These are phyloP conservation scores for Eucalyptus erythrocorys DNA, from an alignment of 345 rosid species.

Conservation along the genomic window DNA sequence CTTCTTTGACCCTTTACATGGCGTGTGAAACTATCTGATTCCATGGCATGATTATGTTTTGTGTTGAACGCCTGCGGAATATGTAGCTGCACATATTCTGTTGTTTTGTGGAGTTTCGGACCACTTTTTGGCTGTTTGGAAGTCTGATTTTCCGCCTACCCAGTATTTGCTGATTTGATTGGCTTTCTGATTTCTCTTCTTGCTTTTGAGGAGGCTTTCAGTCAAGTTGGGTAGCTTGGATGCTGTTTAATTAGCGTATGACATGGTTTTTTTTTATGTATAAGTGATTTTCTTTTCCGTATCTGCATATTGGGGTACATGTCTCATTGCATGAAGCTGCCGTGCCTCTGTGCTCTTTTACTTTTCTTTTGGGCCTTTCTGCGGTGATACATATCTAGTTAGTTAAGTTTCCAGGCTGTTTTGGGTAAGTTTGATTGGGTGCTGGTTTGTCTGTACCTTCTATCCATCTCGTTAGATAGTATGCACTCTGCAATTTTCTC, in stretches of 20 bases:
- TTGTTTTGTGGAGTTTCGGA: background rate
- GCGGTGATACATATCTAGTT: background rate
- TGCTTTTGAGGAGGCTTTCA: background rate
- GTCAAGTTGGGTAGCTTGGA: background rate
- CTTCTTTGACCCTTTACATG: background rate
- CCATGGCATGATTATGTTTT: background rate
- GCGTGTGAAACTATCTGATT: background rate
- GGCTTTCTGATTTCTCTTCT: background rate
- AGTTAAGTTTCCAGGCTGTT: background rate
- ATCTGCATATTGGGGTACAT: background rate
- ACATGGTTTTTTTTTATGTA: background rate
- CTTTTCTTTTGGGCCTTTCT: background rate
- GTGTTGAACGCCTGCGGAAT: background rate
- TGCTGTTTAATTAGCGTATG: background rate
- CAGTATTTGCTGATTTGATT: background rate
- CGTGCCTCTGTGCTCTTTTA: background rate
- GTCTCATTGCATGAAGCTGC: background rate
- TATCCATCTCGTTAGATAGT: background rate
- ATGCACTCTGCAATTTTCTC: background rate
- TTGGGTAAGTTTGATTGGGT: background rate
- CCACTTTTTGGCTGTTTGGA: background rate
- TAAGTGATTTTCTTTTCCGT: background rate
- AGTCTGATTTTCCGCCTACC: background rate
- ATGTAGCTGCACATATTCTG: background rate
- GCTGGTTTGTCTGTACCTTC: background rate